Evolutionary conservation across 106 monocot species (phyloP).

Genomic region (Dioscorea zingiberensis): DNA sequence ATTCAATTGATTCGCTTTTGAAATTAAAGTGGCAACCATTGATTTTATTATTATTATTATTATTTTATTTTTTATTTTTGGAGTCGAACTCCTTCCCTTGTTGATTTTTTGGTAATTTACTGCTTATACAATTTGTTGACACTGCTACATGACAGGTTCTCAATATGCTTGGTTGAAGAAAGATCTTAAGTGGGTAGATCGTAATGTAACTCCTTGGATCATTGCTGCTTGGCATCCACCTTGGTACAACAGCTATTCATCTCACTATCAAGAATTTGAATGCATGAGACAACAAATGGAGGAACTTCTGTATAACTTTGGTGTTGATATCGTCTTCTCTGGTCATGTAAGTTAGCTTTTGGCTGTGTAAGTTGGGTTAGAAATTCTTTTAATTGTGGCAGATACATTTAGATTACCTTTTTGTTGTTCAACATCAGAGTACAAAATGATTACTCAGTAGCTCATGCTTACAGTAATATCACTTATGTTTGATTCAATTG

Average conservation of each 20-base stretch:
- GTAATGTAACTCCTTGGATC: conserved; percentile 71
- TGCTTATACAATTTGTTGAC: background rate
- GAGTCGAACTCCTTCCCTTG: too few species aligned
- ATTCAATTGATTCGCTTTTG: too few species aligned
- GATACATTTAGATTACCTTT: too few species aligned
- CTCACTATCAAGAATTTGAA: conserved; percentile 92
- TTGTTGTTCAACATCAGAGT: too few species aligned
- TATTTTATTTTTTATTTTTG: background rate
- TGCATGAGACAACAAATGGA: conserved; percentile 94
- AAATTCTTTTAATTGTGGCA: too few species aligned
- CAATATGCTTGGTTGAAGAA: conserved; percentile 68
- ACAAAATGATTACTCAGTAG: too few species aligned
- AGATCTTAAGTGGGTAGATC: conserved; percentile 50
- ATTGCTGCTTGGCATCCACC: conserved; percentile 88
- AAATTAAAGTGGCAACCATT: background rate
- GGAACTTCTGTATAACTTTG: conserved; percentile 58
- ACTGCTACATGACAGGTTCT: conserved; percentile 35
- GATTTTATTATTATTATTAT: background rate
- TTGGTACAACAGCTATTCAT: conserved; percentile 90
- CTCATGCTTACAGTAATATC: too few species aligned
- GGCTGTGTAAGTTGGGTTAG: too few species aligned
- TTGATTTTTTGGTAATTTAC: background rate
- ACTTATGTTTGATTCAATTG: too few species aligned
- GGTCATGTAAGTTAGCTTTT: conserved; percentile 64
- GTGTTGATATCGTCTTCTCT: conserved; percentile 75